Evolutionary conservation across 2,329 filamentous ascomycete species (phyloP), one percentile per base, ranked within the genome.

Genomic region (Ustilaginoidea virens): DNA sequence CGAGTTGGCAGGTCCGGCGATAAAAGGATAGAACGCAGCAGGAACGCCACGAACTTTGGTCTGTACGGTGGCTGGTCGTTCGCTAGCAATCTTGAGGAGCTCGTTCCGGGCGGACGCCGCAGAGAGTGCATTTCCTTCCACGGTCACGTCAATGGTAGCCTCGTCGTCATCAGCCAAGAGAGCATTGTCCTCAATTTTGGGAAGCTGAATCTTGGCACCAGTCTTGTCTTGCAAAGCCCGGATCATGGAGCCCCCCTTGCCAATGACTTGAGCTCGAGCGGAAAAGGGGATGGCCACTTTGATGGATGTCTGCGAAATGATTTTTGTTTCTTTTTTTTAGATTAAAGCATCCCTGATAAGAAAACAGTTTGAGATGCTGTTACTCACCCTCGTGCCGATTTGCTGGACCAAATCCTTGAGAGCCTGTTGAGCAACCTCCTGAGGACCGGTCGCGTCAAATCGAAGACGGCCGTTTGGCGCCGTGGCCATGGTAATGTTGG

Each of bases 11-110:
- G 77, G 72, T 27, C 85, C 85, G 15, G 83, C 78, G 51, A 98
- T 77, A 61, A 98, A 98, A 29, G 87, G 87, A 56, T 90, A 98
- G 54, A 90, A 92, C 49, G 93, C 85, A 16, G 83, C 71, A 6
- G 90, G 86, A 34, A 98, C 78, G 27, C 76, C 74, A 52, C 77
- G 82, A 39, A 98, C 56, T 43, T 80, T 82, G 33, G 83, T 67
- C 56, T 72, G 90, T 46, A 86, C 70, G 41, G 78, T 87, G 31
- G 82, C 78, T 30, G 80, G 75, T 36, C 83, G 76, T 54, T 94
- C 85, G 43, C 78, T 79, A 32, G 82, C 83, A 48, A 96, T 94
- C 44, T 77, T 78, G 45, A 82, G 66, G 44, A 98, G 90, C 42
- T 82, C 78, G 33, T 80, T 74, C 36, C 74, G 74, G 32, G 90